Evolutionary conservation across 2,329 filamentous ascomycete species (phyloP).

Genomic region (Falciphora oryzae): DNA sequence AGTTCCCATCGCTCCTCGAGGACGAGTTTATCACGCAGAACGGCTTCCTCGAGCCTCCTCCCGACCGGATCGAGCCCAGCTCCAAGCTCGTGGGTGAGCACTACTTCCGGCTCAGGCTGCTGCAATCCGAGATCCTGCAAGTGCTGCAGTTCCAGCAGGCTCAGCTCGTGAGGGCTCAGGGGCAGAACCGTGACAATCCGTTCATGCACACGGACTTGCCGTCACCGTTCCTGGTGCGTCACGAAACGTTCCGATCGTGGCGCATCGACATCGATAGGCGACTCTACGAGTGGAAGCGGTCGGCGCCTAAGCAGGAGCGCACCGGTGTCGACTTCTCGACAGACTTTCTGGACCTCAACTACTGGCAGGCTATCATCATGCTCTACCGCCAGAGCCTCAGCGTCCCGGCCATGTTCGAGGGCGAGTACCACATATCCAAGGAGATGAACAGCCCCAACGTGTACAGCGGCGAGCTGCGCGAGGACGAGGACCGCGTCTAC

Average conservation of each 20-base stretch:
- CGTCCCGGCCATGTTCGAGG: slow-evolving; percentile 77
- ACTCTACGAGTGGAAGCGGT: slow-evolving; percentile 79
- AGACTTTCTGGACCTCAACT: slow-evolving; percentile 89
- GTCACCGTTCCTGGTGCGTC: slow-evolving; percentile 78
- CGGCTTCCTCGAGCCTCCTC: slow-evolving; percentile 61
- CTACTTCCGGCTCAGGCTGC: slow-evolving; percentile 79
- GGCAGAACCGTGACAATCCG: slow-evolving; percentile 58
- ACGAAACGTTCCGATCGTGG: slow-evolving; percentile 84
- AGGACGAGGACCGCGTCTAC: slow-evolving; percentile 88
- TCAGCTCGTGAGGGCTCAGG: slow-evolving; percentile 63
- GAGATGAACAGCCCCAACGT: slow-evolving; percentile 59
- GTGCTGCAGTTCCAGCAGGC: slow-evolving; percentile 90
- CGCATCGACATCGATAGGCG: slow-evolving; percentile 79
- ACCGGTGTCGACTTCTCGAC: slow-evolving; percentile 86
- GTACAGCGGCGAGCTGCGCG: slow-evolving; percentile 58
- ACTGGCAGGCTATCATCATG: slow-evolving; percentile 97
- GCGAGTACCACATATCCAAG: slow-evolving; percentile 63
- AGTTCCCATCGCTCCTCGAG: slow-evolving; percentile 84
- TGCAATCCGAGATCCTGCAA: slow-evolving; percentile 93
- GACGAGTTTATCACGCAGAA: slow-evolving; percentile 75
- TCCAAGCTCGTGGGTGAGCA: slow-evolving; percentile 91
- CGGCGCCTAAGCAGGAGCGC: slow-evolving; percentile 68
- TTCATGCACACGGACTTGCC: slow-evolving; percentile 74
- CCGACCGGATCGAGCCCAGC: slow-evolving; percentile 57
- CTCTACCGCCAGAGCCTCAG: slow-evolving; percentile 87